Conservation (phyloP, 2,329 filamentous ascomycete species). For the Tolypocladium sp. region DNA sequence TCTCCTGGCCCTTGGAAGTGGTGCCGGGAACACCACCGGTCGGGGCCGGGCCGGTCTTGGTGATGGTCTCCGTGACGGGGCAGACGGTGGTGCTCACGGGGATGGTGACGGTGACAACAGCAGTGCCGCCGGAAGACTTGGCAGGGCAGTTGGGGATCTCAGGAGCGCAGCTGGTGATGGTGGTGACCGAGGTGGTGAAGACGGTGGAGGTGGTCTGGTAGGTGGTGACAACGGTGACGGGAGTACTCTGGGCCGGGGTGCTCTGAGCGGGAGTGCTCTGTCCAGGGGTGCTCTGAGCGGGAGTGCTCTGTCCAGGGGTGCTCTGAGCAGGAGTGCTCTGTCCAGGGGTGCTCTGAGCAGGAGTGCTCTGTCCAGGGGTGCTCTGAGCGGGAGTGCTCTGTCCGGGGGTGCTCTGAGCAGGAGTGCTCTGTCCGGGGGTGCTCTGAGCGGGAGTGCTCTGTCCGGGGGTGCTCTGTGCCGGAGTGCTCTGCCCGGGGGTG, state of each 20-base stretch:
- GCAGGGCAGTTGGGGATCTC: constrained; percentile 42
- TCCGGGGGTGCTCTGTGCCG: constrained; percentile 1
- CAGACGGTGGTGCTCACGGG: constrained; percentile 51
- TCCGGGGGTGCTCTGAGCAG: constrained; percentile 5
- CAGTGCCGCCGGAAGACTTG: constrained; percentile 31
- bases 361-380: neutral
- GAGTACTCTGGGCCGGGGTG: neutral
- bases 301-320: constrained; percentile 3
- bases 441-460: constrained; percentile 4
- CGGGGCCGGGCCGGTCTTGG: constrained; percentile 12
- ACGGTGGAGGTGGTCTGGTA: constrained; percentile 39
- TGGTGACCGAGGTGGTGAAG: constrained; percentile 38
- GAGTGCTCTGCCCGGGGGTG: neutral
- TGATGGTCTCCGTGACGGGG: constrained; percentile 48
- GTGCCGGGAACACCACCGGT: constrained; percentile 11
- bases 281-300: constrained; percentile 3
- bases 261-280: constrained; percentile 7
- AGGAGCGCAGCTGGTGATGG: constrained; percentile 39
- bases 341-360: neutral
- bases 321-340: neutral
- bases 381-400: neutral
- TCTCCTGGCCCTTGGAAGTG: constrained; percentile 4
- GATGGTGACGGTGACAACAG: constrained; percentile 43
- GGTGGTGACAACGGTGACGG: constrained; percentile 21
- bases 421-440: constrained; percentile 7